A percentile compares a stretch with the other conserved stretches of the same genome.
Evolutionary conservation across 208 protist species (phyloP).

Genomic region (Leishmania guyanensis): DNA sequence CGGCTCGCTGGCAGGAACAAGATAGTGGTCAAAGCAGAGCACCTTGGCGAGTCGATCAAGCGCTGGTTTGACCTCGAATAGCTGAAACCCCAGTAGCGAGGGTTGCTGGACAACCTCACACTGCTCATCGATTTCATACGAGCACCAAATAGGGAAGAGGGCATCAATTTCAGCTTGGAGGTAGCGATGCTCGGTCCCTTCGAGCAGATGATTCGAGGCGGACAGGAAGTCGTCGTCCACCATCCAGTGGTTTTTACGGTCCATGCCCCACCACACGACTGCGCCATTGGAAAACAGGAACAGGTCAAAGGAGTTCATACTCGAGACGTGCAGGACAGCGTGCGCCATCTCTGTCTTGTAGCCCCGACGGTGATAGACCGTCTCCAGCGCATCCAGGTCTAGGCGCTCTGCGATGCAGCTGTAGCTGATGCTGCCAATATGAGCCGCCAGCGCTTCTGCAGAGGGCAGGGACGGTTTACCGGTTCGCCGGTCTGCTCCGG

Average conservation of each 20-base stretch:
- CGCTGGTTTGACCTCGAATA: constrained; percentile 28
- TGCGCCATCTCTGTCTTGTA: constrained; percentile 50
- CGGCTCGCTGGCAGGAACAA: constrained; percentile 47
- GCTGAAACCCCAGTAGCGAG: constrained; percentile 6
- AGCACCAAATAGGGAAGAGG: constrained; percentile 72
- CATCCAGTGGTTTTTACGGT: constrained; percentile 69
- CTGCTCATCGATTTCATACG: constrained; percentile 59
- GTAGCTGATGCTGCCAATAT: constrained; percentile 71
- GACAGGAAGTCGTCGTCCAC: constrained; percentile 77
- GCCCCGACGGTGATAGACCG: constrained; percentile 59
- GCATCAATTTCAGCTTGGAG: constrained; percentile 52
- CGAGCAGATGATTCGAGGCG: constrained; percentile 28
- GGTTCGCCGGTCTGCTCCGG: constrained; percentile 18
- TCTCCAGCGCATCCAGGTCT: constrained; percentile 44
- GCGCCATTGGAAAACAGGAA: constrained; percentile 66
- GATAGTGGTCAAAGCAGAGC: constrained; percentile 80
- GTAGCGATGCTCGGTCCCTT: constrained; percentile 51
- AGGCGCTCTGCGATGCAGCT: constrained; percentile 53
- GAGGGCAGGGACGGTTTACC: constrained; percentile 28
- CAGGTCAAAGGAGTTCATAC: constrained; percentile 52
- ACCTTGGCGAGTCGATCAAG: constrained; percentile 52
- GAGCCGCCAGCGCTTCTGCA: constrained; percentile 40
- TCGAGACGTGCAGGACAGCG: constrained; percentile 62
- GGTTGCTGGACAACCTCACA: background rate
- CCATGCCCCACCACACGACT: constrained; percentile 79